Percentiles rank a stretch among this genome's conserved stretches.
Evolutionary conservation across 2,329 filamentous ascomycete genomes (phyloP).

Genomic region (Sclerotinia sclerotiorum): DNA sequence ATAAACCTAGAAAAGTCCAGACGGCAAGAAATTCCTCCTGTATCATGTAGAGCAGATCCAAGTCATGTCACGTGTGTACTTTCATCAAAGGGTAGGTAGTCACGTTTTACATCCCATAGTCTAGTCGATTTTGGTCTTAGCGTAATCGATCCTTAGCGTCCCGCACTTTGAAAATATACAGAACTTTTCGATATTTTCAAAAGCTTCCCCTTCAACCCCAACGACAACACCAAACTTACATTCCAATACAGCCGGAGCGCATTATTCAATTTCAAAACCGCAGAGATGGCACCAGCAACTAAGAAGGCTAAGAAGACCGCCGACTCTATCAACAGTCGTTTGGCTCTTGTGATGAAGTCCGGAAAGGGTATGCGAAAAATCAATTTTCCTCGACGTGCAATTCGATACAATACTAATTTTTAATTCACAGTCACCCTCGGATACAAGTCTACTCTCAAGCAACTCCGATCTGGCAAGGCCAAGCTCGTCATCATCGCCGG

Average conservation of each 20-base stretch:
- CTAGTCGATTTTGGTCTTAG: slow-evolving; percentile 2
- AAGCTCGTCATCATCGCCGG: slow-evolving; percentile 95
- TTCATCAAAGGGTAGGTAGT: no score
- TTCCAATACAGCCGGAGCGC: slow-evolving; percentile 42
- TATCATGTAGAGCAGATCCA: not conserved
- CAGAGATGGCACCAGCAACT: slow-evolving; percentile 48
- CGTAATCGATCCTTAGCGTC: not conserved
- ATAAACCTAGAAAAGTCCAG: not conserved
- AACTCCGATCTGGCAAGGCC: slow-evolving; percentile 91
- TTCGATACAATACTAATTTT: slow-evolving; percentile 22
- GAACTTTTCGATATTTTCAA: not conserved
- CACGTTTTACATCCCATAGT: not conserved
- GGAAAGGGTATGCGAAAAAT: slow-evolving; percentile 52
- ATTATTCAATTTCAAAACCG: slow-evolving; percentile 41
- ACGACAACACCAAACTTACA: slow-evolving; percentile 22
- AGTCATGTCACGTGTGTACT: rapidly evolving
- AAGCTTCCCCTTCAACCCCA: slow-evolving; percentile 5
- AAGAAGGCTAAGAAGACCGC: slow-evolving; percentile 85
- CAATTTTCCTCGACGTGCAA: not conserved
- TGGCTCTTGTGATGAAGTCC: slow-evolving; percentile 63
- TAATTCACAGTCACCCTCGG: slow-evolving; percentile 70
- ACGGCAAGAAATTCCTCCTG: not conserved
- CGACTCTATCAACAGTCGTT: slow-evolving; percentile 67
- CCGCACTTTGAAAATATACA: slow-evolving; percentile 18
- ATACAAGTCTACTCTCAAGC: slow-evolving; percentile 88